These are phyloP conservation scores for Cruciata laevipes DNA, from an alignment of 257 asterid genomes.

Conservation along the genomic window DNA sequence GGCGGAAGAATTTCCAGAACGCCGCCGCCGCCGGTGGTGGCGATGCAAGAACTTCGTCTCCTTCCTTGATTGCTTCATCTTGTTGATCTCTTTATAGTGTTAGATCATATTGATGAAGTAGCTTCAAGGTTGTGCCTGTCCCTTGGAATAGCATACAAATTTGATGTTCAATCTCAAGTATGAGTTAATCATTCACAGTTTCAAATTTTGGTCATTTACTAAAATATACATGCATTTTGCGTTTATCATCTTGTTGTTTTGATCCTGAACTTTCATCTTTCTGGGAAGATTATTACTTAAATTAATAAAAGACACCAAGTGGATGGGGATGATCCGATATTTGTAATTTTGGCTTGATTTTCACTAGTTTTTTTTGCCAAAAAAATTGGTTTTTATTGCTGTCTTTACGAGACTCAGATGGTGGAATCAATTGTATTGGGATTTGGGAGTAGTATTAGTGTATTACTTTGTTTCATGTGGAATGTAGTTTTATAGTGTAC, in stretches of 20 bases:
- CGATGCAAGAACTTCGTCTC: slow-evolving; percentile 56
- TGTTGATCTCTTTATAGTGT: background rate
- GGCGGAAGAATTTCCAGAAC: slow-evolving; percentile 48
- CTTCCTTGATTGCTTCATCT: slow-evolving; percentile 24
- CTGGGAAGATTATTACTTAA: background rate
- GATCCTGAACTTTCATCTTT: background rate
- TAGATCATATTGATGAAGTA: no score
- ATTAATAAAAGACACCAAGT: background rate
- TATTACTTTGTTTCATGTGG: background rate
- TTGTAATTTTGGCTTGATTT: background rate
- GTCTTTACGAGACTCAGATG: no score
- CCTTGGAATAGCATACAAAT: background rate
- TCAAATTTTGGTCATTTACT: background rate
- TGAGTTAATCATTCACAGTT: background rate
- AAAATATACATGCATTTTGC: background rate
- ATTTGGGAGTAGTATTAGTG: background rate
- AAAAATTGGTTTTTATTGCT: background rate
- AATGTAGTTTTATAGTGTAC: no score
- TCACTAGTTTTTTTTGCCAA: background rate
- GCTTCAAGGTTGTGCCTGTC: background rate
- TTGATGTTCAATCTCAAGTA: background rate
- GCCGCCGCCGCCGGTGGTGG: slow-evolving; percentile 39
- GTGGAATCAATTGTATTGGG: no score
- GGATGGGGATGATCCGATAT: background rate
- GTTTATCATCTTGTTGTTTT: no score